Percentiles rank a stretch among this genome's conserved stretches.
Evolutionary conservation across 371 early-diverging fungal genomes (phyloP).

Genomic region (Mycotypha africana): DNA sequence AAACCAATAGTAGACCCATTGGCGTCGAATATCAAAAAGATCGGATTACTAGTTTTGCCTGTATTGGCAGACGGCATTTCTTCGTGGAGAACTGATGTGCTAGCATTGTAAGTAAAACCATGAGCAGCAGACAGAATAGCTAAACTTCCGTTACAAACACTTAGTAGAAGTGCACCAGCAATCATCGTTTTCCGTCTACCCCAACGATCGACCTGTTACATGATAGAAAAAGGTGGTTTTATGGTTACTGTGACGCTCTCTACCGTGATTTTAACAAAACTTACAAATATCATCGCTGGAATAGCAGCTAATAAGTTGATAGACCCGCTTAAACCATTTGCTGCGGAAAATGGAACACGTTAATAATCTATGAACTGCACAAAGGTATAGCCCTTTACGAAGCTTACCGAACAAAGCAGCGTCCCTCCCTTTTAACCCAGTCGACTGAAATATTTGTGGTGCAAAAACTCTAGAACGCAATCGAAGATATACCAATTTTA

Average conservation of each 20-base stretch:
- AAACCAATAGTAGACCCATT: slow-evolving; percentile 45
- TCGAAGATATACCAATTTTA: neutral
- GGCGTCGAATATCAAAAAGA: slow-evolving; percentile 24
- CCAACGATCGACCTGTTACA: slow-evolving; percentile 63
- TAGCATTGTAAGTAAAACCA: slow-evolving; percentile 18
- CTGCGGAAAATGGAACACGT: no score
- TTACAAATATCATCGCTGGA: slow-evolving; percentile 71
- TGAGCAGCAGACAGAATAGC: slow-evolving; percentile 47
- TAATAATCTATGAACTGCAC: no score
- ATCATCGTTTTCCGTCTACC: slow-evolving; percentile 60
- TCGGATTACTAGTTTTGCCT: slow-evolving; percentile 17
- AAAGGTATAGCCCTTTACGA: no score
- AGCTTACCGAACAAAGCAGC: slow-evolving; percentile 46
- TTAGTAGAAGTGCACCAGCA: slow-evolving; percentile 40
- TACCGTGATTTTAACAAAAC: slow-evolving; percentile 2
- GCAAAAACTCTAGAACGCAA: slow-evolving; percentile 62
- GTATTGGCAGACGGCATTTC: slow-evolving; percentile 2
- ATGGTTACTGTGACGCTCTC: neutral
- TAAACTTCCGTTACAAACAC: slow-evolving; percentile 44
- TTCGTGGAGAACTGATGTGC: slow-evolving; percentile 12
- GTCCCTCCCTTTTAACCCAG: slow-evolving; percentile 49
- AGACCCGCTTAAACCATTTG: slow-evolving; percentile 65
- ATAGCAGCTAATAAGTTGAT: slow-evolving; percentile 67
- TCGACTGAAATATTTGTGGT: slow-evolving; percentile 60
- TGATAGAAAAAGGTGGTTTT: neutral